Conservation (phyloP, 2,329 filamentous ascomycete species). For the Lecanosticta acicola region DNA sequence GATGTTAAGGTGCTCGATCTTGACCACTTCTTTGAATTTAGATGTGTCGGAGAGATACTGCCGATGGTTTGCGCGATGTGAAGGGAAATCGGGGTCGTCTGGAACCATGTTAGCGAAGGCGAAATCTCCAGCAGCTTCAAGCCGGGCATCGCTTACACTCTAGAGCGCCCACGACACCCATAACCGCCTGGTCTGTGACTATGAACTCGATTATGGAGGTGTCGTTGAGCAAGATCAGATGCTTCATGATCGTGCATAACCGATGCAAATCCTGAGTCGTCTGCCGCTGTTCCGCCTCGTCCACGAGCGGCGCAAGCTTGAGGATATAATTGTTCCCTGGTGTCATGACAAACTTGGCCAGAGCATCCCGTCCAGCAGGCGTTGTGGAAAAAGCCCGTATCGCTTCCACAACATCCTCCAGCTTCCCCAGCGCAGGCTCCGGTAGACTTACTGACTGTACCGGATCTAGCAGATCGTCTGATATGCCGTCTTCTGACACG, state of each 20-base stretch:
- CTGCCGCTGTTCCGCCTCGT: conserved; percentile 86
- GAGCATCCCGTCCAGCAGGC: conserved; percentile 70
- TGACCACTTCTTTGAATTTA: conserved; percentile 92
- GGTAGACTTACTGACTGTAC: conserved; percentile 69
- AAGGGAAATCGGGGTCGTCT: conserved; percentile 94
- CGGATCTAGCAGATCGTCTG: conserved; percentile 77
- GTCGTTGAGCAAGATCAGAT: conserved; percentile 88
- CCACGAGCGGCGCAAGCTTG: conserved; percentile 79
- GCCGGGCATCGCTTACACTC: conserved; percentile 56
- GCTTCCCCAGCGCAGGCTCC: conserved; percentile 70
- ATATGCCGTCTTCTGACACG: conserved; percentile 70
- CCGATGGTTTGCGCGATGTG: conserved; percentile 93
- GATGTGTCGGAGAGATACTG: conserved; percentile 85
- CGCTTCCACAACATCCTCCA: conserved; percentile 75
- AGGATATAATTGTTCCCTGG: conserved; percentile 70
- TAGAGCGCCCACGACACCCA: conserved; percentile 89
- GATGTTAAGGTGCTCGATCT: conserved; percentile 75
- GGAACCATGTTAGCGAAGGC: conserved; percentile 30
- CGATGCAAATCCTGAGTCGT: conserved; percentile 80
- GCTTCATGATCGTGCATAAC: conserved; percentile 97
- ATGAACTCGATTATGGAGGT: conserved; percentile 90
- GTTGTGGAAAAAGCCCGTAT: conserved; percentile 75
- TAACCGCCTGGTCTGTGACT: conserved; percentile 79
- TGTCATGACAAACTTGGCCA: conserved; percentile 78
- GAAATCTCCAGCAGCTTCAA: too few species aligned